Evolutionary conservation across 1,284 basidiomycete species (phyloP).

Genomic region (Lignosus rhinocerotis): DNA sequence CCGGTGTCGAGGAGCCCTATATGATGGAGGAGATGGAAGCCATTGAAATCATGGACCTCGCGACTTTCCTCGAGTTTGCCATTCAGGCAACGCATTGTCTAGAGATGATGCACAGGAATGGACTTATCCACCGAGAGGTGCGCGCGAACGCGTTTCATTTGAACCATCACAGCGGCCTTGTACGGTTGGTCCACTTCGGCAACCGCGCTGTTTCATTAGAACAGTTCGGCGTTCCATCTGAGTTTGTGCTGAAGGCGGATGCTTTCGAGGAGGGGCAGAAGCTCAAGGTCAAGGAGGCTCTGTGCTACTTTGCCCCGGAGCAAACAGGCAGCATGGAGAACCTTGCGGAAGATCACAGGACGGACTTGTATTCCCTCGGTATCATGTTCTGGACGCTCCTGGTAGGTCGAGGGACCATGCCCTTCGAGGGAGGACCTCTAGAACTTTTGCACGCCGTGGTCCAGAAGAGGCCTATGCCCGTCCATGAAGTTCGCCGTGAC

Average conservation of each 20-base stretch:
- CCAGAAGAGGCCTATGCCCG: constrained; percentile 69
- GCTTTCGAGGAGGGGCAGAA: constrained; percentile 62
- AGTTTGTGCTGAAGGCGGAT: constrained; percentile 57
- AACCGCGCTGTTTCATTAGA: constrained; percentile 73
- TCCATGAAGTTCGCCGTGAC: constrained; percentile 72
- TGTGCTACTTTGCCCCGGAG: constrained; percentile 73
- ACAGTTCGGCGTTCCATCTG: constrained; percentile 66
- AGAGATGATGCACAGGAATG: constrained; percentile 64
- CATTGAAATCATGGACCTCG: constrained; percentile 72
- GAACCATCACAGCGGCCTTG: constrained; percentile 64
- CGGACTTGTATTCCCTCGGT: constrained; percentile 70
- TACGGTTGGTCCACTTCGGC: constrained; percentile 72
- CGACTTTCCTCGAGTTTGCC: constrained; percentile 74
- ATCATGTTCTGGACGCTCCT: constrained; percentile 70
- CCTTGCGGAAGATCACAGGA: constrained; percentile 66
- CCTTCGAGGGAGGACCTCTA: constrained; percentile 68
- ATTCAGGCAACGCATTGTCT: constrained; percentile 72
- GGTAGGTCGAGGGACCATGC: constrained; percentile 67
- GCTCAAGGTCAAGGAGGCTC: constrained; percentile 67
- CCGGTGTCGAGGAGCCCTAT: constrained; percentile 47
- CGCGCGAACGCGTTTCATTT: constrained; percentile 75
- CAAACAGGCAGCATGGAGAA: constrained; percentile 73
- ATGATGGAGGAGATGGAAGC: constrained; percentile 53
- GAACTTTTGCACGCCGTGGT: constrained; percentile 69
- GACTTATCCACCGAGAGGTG: constrained; percentile 69